Evolutionary conservation across 2,329 filamentous ascomycete species (phyloP).

Genomic region (Ascochyta lentis): DNA sequence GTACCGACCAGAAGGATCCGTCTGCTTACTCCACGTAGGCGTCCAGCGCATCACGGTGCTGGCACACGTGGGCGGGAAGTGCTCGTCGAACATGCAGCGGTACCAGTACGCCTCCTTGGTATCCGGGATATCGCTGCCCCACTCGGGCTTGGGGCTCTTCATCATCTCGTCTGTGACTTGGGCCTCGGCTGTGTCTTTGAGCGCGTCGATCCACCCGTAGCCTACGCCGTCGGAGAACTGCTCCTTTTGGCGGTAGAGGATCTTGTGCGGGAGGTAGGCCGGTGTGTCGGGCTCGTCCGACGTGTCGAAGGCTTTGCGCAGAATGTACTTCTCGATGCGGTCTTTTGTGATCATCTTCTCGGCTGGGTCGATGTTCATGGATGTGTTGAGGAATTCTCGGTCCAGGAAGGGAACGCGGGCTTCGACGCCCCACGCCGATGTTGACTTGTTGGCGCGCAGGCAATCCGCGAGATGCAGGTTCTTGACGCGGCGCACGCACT

Average conservation of each 20-base stretch:
- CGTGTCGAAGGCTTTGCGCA: constrained; percentile 97
- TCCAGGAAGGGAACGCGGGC: constrained; percentile 97
- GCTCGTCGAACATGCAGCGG: constrained; percentile 97
- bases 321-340: constrained; percentile 94
- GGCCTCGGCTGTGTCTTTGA: constrained; percentile 91
- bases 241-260: constrained; percentile 98
- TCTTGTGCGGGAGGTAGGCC: constrained; percentile 93
- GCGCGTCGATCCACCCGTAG: constrained; percentile 97
- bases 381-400: constrained; percentile 90
- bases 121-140: constrained; percentile 91
- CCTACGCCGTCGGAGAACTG: constrained; percentile 99
- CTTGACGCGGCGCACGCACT: constrained; percentile 93
- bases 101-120: constrained; percentile 99
- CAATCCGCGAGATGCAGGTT: constrained; percentile 97
- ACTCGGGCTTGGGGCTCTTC: constrained; percentile 97
- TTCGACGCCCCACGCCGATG: constrained; percentile 96
- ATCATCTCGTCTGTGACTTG: constrained; percentile 97
- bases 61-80: constrained; percentile 91
- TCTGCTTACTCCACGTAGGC: constrained; percentile 96
- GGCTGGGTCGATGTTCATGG: constrained; percentile 91
- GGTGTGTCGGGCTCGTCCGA: constrained; percentile 78
- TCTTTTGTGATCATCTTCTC: constrained; percentile 89
- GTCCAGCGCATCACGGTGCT: constrained; percentile 96
- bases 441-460: constrained; percentile 98
- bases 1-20: constrained; percentile 90